A percentile compares a stretch with the other conserved stretches of the same genome.
These are phyloP conservation scores for Solanum pinnatisectum DNA, from an alignment of 257 asterid genomes.

Conservation along the genomic window DNA sequence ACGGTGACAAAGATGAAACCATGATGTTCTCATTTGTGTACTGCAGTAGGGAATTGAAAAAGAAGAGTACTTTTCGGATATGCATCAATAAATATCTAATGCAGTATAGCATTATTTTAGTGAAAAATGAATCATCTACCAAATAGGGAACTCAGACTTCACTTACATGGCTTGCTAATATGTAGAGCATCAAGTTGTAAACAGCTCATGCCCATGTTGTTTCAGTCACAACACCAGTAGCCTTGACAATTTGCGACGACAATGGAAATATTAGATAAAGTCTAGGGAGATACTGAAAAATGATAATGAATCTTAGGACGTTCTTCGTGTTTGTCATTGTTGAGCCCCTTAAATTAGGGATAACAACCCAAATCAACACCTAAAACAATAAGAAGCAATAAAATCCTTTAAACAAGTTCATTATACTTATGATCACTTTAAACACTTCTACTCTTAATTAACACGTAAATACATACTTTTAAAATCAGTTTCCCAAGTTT, in stretches of 20 bases:
- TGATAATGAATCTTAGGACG: slow-evolving; percentile 64
- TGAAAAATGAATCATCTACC: background rate
- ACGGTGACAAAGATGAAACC: background rate
- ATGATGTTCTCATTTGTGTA: background rate
- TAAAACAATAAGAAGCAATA: slow-evolving; percentile 6
- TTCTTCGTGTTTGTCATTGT: slow-evolving; percentile 78
- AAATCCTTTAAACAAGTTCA: background rate
- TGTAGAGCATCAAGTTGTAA: slow-evolving; percentile 83
- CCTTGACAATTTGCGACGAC: slow-evolving; percentile 72
- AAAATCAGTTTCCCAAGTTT: background rate
- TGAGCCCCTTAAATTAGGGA: slow-evolving; percentile 60
- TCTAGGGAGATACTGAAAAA: slow-evolving; percentile 74
- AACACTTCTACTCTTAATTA: background rate
- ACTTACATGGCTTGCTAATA: slow-evolving; percentile 95
- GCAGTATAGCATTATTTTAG: background rate
- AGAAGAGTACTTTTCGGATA: background rate
- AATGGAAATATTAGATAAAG: slow-evolving; percentile 73
- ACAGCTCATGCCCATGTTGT: slow-evolving; percentile 99
- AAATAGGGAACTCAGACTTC: background rate
- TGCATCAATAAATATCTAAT: background rate
- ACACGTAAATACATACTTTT: background rate
- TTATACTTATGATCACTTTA: background rate
- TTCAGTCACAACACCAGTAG: slow-evolving; percentile 85
- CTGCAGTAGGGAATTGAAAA: background rate
- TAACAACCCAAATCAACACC: slow-evolving; percentile 61